These are phyloP conservation scores for Grifola frondosa DNA, from an alignment of 1,284 basidiomycete genomes.

Conservation along the genomic window DNA sequence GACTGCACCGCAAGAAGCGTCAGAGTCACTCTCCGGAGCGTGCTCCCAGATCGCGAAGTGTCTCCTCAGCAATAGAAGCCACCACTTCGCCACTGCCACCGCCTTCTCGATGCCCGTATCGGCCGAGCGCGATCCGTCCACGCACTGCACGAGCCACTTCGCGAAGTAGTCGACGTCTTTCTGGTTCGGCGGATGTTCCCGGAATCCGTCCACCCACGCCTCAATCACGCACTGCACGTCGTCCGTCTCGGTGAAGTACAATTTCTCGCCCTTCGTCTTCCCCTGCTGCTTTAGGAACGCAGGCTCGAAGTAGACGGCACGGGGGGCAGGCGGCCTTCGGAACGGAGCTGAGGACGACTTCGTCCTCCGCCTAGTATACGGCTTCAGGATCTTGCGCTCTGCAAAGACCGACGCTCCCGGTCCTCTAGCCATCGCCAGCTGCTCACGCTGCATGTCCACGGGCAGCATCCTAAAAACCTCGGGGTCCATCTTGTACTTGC, in stretches of 20 bases:
- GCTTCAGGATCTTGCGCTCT: constrained; percentile 49
- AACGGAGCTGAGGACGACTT: constrained; percentile 30
- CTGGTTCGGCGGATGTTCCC: constrained; percentile 56
- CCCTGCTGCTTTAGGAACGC: constrained; percentile 58
- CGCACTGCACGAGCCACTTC: constrained; percentile 65
- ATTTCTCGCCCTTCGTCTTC: constrained; percentile 49
- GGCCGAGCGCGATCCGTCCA: constrained; percentile 48
- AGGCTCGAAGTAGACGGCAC: constrained; percentile 45
- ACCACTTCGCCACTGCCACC: constrained; percentile 73
- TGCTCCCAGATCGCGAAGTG: constrained; percentile 55
- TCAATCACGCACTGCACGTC: constrained; percentile 72
- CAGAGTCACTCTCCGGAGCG: constrained; percentile 40
- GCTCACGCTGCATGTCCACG: constrained; percentile 67
- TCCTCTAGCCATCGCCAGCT: constrained; percentile 56
- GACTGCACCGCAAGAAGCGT: no score
- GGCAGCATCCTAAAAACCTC: constrained; percentile 70
- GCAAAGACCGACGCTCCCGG: constrained; percentile 26
- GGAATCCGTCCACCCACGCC: constrained; percentile 68
- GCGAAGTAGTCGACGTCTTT: constrained; percentile 72
- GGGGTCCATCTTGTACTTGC: constrained; percentile 66
- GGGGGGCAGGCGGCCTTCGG: constrained; percentile 49
- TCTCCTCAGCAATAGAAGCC: constrained; percentile 65
- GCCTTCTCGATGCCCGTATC: constrained; percentile 69
- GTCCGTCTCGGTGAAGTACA: constrained; percentile 56
- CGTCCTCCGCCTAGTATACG: constrained; percentile 33